Evolutionary conservation across 805 yeast species (phyloP).

Genomic region (Monosporozyma solicola): DNA sequence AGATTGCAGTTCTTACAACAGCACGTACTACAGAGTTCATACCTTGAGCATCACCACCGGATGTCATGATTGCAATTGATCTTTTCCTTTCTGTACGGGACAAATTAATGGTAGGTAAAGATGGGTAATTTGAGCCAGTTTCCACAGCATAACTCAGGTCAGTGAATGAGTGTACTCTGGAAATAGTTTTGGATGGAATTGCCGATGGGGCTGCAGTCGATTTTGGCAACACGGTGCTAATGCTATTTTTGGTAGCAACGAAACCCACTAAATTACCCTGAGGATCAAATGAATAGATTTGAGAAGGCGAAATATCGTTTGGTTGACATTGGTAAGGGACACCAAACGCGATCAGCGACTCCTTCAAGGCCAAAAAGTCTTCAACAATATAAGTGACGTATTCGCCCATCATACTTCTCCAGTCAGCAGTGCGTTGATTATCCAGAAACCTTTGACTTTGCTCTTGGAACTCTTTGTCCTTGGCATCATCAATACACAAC

Average conservation of each 20-base stretch:
- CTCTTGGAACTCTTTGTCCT: slow-evolving; percentile 18
- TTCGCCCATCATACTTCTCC: slow-evolving; percentile 39
- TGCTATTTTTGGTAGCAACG: slow-evolving; percentile 49
- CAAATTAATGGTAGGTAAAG: slow-evolving; percentile 9
- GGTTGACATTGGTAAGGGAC: slow-evolving; percentile 53
- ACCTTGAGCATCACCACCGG: slow-evolving; percentile 77
- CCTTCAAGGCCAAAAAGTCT: slow-evolving; percentile 17
- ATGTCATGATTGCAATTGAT: slow-evolving; percentile 66
- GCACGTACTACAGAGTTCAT: slow-evolving; percentile 74
- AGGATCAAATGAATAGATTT: slow-evolving; percentile 72
- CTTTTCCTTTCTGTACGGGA: slow-evolving; percentile 13
- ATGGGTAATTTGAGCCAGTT: slow-evolving; percentile 11
- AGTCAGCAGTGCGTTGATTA: slow-evolving; percentile 29
- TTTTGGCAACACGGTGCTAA: slow-evolving; percentile 34
- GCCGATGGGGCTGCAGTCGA: slow-evolving; percentile 5
- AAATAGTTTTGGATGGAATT: slow-evolving; percentile 4
- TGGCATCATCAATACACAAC: neutral
- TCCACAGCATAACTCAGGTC: slow-evolving; percentile 9
- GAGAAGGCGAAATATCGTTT: slow-evolving; percentile 62
- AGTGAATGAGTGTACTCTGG: slow-evolving; percentile 13
- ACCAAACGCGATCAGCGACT: slow-evolving; percentile 15
- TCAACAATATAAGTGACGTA: slow-evolving; percentile 29
- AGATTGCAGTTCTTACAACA: slow-evolving; percentile 56
- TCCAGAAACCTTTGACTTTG: slow-evolving; percentile 4
- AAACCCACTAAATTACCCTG: slow-evolving; percentile 76